Evolutionary conservation across 805 yeast species (phyloP), one percentile per base, ranked within the genome.

Genomic region (Yarrowia yakushimensis): DNA sequence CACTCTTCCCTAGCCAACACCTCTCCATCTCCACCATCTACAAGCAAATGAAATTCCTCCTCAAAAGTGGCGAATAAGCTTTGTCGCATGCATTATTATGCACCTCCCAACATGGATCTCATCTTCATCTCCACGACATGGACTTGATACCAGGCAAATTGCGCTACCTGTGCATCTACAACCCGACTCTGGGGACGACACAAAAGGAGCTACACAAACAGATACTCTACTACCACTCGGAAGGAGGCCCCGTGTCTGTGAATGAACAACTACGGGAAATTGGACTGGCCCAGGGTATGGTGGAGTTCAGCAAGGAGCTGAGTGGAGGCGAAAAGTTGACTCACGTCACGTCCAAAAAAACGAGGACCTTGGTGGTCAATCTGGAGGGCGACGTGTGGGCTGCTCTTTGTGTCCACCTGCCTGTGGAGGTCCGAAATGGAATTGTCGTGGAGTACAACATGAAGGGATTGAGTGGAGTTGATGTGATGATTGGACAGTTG

Each of bases 261-360:
- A 74, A 78, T 65, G 74, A 71, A 7, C 73, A 77, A 65, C 66
- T 78, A 34, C 67, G 77, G 27, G 73, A 72, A 22, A 71, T 80
- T 18, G 82, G 83, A 1, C 67, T 80, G 30, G 71, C 79, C 3
- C 79, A 79, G 60, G 83, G 81, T 1, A 66, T 76, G 22, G 65
- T 66, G 18, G 70, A 66, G 54, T 65, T 70, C 30, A 59, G 65
- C n/a, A 60, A 63, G n/a, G 69, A 64, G 31, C 68, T 70, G 25
- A 52, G 69, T 10, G 63, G 55, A 15, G 68, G 68, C 2, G 63
- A 60, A 59, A 65, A 66, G 3, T 63, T 67, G 27, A 59, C 64
- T 11, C 31, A 63, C 50, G 68, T 77, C 17, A 78, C 76, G 30
- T 75, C 80, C 5, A 71, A 69, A 54, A 67, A 69, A 39, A 66